These are phyloP conservation scores for Phytophthora sp. DNA, from an alignment of 352 stramenopile species.

Conservation along the genomic window DNA sequence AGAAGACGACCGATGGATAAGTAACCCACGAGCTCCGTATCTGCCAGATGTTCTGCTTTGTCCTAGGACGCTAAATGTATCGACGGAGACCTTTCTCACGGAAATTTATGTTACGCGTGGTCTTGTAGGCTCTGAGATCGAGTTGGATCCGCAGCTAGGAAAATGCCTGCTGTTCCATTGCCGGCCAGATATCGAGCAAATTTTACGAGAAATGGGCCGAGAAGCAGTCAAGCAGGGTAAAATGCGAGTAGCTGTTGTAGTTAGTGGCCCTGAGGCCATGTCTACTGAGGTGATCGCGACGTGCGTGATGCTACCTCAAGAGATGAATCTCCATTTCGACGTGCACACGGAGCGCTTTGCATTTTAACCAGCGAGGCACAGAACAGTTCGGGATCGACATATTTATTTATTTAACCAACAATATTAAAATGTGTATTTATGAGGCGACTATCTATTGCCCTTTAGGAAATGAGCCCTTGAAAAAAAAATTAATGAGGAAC, in stretches of 20 bases:
- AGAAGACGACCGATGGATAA: constrained; percentile 8
- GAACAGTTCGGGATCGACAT: too few species aligned
- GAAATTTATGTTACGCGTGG: constrained; percentile 45
- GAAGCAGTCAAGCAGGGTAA: constrained; percentile 11
- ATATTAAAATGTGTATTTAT: too few species aligned
- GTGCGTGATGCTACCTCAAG: constrained; percentile 16
- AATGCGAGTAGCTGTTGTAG: constrained; percentile 39
- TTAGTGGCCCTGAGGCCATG: constrained; percentile 40
- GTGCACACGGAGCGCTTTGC: constrained; percentile 35
- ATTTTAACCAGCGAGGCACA: neutral
- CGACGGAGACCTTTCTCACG: constrained; percentile 33
- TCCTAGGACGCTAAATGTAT: constrained; percentile 10
- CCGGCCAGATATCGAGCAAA: constrained; percentile 28
- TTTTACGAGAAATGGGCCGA: constrained; percentile 29
- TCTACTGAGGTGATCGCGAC: constrained; percentile 23
- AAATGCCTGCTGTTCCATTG: constrained; percentile 30
- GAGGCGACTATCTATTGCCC: too few species aligned
- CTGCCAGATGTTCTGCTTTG: constrained; percentile 25
- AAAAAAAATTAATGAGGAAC: too few species aligned
- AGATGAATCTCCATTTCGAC: constrained; percentile 45
- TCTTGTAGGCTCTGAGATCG: constrained; percentile 18
- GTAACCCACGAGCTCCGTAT: constrained; percentile 3
- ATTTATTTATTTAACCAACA: neutral
- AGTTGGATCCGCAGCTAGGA: constrained; percentile 22
- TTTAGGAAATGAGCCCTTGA: too few species aligned